A percentile compares a stretch with the other conserved stretches of the same genome.
phyloP scores from a whole-genome alignment of 495 filamentous ascomycete species.

The Xylaria bambusicola region DNA sequence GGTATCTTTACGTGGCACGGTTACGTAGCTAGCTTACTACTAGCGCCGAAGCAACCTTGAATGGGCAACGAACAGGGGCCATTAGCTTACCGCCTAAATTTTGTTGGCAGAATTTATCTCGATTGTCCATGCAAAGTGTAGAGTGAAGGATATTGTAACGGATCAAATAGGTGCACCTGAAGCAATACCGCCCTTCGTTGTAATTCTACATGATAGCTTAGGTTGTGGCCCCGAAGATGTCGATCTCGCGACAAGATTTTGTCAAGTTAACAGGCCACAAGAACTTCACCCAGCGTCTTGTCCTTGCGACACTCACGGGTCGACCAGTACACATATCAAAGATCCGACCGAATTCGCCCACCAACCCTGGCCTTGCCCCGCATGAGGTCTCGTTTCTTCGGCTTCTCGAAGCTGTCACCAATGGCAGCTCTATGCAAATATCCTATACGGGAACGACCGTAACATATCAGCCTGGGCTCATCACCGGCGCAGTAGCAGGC shows the following conservation, averaged over 20 bases:
- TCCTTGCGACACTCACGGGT: constrained; percentile 90
- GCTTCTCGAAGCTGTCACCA: constrained; percentile 90
- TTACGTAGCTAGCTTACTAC: no score
- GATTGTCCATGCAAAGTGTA: not conserved
- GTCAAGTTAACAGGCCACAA: constrained; percentile 77
- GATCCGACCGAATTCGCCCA: constrained; percentile 83
- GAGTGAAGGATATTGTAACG: constrained; percentile 7
- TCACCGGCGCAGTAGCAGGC: constrained; percentile 75
- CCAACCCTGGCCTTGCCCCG: constrained; percentile 81
- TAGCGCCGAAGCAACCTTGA: no score
- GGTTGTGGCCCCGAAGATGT: constrained; percentile 34
- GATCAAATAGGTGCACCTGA: no score
- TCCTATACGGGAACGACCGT: constrained; percentile 92
- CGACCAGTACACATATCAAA: constrained; percentile 86
- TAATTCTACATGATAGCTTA: not conserved
- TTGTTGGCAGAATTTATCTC: constrained; percentile 24
- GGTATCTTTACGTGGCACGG: no score
- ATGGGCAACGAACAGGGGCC: not conserved
- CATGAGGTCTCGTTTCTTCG: constrained; percentile 96
- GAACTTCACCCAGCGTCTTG: constrained; percentile 77
- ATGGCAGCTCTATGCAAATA: constrained; percentile 92
- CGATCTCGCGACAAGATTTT: constrained; percentile 48
- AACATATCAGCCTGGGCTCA: constrained; percentile 86
- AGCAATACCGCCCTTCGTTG: constrained; percentile 6
- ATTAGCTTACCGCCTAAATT: constrained; percentile 22